A percentile compares a stretch with the other conserved stretches of the same genome.
Evolutionary conservation across 441 rosid species (phyloP).

Genomic region (Lagerstroemia fauriei): DNA sequence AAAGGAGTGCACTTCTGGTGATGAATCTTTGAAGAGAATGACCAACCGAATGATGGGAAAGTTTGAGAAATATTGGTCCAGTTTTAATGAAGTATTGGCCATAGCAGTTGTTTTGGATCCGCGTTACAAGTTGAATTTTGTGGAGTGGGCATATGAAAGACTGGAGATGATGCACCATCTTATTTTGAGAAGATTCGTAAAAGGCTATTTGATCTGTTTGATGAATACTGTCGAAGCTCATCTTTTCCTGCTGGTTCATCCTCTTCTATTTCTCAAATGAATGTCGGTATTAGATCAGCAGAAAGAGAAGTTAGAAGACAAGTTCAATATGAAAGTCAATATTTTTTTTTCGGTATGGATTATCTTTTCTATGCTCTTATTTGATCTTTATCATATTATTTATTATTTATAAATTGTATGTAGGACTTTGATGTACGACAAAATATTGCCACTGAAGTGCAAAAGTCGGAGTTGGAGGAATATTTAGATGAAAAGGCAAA

Average conservation of each 20-base stretch:
- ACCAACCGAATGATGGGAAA: background rate
- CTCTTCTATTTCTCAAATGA: background rate
- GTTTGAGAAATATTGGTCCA: conserved; percentile 5
- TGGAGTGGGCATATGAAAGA: background rate
- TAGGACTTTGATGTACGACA: background rate
- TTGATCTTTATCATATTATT: too few species aligned
- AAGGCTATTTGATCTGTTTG: background rate
- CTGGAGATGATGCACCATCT: background rate
- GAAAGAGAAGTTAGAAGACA: too few species aligned
- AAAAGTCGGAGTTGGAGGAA: background rate
- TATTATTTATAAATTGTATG: background rate
- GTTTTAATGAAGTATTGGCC: background rate
- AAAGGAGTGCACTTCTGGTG: background rate
- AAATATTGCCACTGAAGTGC: background rate
- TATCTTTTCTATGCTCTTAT: background rate
- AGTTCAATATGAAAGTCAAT: background rate
- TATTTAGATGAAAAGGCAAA: background rate
- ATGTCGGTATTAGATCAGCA: too few species aligned
- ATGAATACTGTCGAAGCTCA: background rate
- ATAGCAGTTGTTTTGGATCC: conserved; percentile 1
- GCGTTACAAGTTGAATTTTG: conserved; percentile 2
- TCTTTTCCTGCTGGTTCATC: background rate
- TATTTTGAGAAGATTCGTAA: background rate
- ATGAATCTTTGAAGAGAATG: background rate
- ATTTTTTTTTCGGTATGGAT: background rate